These are phyloP conservation scores for Musa itinerans DNA, from an alignment of 176 grass and related monocot species.

Conservation along the genomic window DNA sequence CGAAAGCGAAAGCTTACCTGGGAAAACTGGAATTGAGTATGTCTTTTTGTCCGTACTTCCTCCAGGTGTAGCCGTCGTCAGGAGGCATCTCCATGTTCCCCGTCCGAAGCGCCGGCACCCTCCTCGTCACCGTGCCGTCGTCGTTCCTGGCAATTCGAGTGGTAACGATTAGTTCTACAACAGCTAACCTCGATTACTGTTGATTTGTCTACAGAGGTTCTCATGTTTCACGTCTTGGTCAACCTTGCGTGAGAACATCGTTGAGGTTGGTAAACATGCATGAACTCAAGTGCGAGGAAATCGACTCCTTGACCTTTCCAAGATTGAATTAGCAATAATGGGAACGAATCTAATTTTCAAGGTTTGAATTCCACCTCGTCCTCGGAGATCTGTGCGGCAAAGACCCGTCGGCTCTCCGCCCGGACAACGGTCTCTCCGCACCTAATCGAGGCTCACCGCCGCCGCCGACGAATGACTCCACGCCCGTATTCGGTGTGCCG, in stretches of 20 bases:
- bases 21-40: slow-evolving; percentile 56
- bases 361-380: slow-evolving; percentile 28
- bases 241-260: too few species aligned
- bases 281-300: background rate
- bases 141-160: slow-evolving; percentile 37
- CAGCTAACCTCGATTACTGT: too few species aligned
- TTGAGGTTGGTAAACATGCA: too few species aligned
- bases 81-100: slow-evolving; percentile 65
- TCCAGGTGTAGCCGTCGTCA: slow-evolving; percentile 84
- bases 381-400: slow-evolving; percentile 17
- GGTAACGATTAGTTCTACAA: background rate
- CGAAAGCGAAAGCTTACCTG: slow-evolving; percentile 27
- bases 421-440: background rate
- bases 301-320: background rate
- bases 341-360: background rate
- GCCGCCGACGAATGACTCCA: background rate
- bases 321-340: background rate
- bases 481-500: background rate
- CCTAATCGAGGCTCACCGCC: background rate
- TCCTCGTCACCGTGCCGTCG: slow-evolving; percentile 18
- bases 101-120: slow-evolving; percentile 31
- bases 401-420: background rate
- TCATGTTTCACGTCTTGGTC: too few species aligned
- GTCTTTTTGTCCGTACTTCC: slow-evolving; percentile 82
- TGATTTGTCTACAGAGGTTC: too few species aligned